phyloP scores from a whole-genome alignment of 129 eudicot species.

The Chrysanthemum makinoi region DNA sequence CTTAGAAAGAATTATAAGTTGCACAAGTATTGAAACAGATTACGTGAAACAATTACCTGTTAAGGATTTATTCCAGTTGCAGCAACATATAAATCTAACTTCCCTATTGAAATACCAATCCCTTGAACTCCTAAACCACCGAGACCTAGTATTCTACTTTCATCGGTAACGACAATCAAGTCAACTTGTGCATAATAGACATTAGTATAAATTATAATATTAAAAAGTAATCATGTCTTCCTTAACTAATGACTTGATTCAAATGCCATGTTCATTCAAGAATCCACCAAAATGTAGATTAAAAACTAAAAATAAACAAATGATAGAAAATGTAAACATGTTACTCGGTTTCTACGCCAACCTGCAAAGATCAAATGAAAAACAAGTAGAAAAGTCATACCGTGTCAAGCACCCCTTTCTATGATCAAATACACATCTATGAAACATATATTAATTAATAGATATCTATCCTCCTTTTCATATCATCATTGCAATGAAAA shows the following conservation, averaged over 20 bases:
- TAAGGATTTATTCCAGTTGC: conserved; percentile 99
- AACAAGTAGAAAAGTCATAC: too few species aligned
- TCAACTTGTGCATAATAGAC: conserved; percentile 60
- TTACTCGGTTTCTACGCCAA: too few species aligned
- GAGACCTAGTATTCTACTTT: conserved; percentile 88
- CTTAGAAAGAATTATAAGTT: conserved; percentile 1
- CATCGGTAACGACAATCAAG: conserved; percentile 99
- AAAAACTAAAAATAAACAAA: too few species aligned
- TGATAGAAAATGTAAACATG: too few species aligned
- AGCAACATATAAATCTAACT: conserved; percentile 93
- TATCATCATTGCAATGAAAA: too few species aligned
- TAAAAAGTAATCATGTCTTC: not conserved
- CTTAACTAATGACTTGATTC: conserved; percentile 56
- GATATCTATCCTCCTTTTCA: too few species aligned
- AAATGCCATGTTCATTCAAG: conserved; percentile 51
- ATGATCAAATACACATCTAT: too few species aligned
- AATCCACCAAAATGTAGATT: too few species aligned
- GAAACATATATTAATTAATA: too few species aligned
- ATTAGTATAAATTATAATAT: not conserved
- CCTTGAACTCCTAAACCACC: conserved; percentile 99
- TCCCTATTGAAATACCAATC: conserved; percentile 91
- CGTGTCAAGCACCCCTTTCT: too few species aligned
- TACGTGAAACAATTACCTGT: conserved; percentile 53
- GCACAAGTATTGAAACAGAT: conserved; percentile 8
- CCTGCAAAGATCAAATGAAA: too few species aligned